phyloP scores from a whole-genome alignment of 345 rosid genomes.

The Corchorus capsularis region DNA sequence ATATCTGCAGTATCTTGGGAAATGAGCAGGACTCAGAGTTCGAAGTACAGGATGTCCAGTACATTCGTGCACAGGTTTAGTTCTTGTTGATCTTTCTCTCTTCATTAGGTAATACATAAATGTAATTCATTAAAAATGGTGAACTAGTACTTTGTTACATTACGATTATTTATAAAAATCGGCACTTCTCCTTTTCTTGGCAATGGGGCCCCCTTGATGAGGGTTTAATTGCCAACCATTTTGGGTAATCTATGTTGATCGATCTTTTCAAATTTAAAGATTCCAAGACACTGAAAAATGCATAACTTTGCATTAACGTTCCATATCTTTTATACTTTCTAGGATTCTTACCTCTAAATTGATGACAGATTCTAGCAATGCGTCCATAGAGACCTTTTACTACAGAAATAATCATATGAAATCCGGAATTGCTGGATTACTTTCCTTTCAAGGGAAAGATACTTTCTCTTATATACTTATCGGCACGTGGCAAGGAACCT shows the following conservation, averaged over 20 bases:
- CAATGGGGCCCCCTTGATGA: neutral
- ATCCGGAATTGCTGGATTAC: neutral
- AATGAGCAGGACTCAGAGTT: slow-evolving; percentile 44
- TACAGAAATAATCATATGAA: neutral
- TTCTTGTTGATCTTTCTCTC: slow-evolving; percentile 10
- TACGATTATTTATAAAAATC: slow-evolving; percentile 6
- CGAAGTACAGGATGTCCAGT: slow-evolving; percentile 66
- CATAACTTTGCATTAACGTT: neutral
- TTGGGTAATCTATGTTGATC: slow-evolving; percentile 6
- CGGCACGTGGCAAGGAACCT: neutral
- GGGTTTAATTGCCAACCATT: neutral
- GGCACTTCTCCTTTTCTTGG: neutral
- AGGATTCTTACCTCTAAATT: neutral
- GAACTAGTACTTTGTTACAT: neutral
- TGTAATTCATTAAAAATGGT: neutral
- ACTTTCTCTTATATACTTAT: neutral
- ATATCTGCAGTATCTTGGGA: slow-evolving; percentile 49
- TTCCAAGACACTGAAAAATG: neutral
- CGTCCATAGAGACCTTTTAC: neutral
- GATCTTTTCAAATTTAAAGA: slow-evolving; percentile 10
- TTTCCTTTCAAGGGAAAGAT: neutral
- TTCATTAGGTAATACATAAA: neutral
- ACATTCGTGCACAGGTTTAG: slow-evolving; percentile 75
- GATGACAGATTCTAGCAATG: neutral
- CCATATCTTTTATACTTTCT: neutral